phyloP scores from a whole-genome alignment of 2,329 filamentous ascomycete species.

The Parastagonospora nodorum region DNA sequence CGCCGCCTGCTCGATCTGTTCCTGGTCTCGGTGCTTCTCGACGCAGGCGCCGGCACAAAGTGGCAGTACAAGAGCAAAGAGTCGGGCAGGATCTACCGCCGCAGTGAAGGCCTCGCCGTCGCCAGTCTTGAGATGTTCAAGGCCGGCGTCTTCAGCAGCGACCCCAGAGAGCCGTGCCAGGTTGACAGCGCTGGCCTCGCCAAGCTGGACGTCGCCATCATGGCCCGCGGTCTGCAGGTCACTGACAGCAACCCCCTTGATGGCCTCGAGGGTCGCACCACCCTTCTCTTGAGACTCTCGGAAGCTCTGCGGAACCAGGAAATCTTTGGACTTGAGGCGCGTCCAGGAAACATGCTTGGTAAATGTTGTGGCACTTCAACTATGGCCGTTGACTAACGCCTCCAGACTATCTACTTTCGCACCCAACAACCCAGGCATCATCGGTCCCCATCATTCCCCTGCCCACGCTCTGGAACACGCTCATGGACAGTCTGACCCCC shows the following conservation, averaged over 20 bases:
- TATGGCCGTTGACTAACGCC: slow-evolving; percentile 10
- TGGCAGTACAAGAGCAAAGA: slow-evolving; percentile 95
- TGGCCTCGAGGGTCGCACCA: slow-evolving; percentile 82
- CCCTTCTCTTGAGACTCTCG: slow-evolving; percentile 75
- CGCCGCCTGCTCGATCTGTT: slow-evolving; percentile 79
- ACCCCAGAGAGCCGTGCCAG: slow-evolving; percentile 79
- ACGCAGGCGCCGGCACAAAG: slow-evolving; percentile 84
- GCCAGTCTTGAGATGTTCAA: slow-evolving; percentile 92
- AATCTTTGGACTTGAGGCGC: slow-evolving; percentile 80
- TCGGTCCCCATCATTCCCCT: slow-evolving; percentile 86
- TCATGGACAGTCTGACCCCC: slow-evolving; percentile 82
- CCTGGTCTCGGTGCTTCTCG: slow-evolving; percentile 78
- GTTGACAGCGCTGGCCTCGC: slow-evolving; percentile 84
- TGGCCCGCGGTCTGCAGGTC: slow-evolving; percentile 86
- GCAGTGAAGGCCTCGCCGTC: slow-evolving; percentile 86
- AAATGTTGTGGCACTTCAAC: slow-evolving; percentile 27
- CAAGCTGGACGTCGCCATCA: slow-evolving; percentile 71
- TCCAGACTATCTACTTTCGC: slow-evolving; percentile 86
- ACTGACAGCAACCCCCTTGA: slow-evolving; percentile 78
- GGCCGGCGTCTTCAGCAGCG: slow-evolving; percentile 83
- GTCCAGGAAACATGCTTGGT: slow-evolving; percentile 96
- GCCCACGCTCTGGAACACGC: slow-evolving; percentile 85
- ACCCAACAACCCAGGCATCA: slow-evolving; percentile 85
- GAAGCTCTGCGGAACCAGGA: slow-evolving; percentile 79
- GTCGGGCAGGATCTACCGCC: slow-evolving; percentile 78